Conservation (phyloP, 768 basidiomycete genomes). For the Phylloporus arenicola region DNA sequence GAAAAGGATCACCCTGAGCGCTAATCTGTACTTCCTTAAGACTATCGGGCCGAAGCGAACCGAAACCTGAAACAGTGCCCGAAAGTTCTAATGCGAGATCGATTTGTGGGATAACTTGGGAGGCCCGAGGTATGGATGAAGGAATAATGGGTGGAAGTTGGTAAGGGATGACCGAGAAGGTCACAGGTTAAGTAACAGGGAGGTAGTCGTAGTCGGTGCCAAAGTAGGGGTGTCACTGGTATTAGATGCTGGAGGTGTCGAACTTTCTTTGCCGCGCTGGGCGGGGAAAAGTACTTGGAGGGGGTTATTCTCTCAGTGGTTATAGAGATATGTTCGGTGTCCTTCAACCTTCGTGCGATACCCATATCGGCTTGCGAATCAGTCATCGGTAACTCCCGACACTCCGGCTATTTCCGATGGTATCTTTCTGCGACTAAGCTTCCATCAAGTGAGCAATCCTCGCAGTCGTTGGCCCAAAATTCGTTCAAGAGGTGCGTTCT, state of each 20-base stretch:
- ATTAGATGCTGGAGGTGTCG: slow-evolving; percentile 14
- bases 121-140: slow-evolving; percentile 16
- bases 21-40: not conserved
- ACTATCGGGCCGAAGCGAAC: slow-evolving; percentile 1
- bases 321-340: too few relatives aligned
- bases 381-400: not conserved
- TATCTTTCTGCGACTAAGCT: not conserved
- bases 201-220: slow-evolving; percentile 17
- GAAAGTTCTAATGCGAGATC: slow-evolving; percentile 24
- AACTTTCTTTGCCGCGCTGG: slow-evolving; percentile 1
- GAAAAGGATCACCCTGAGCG: not conserved
- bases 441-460: not conserved
- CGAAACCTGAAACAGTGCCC: slow-evolving; percentile 17
- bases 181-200: not conserved
- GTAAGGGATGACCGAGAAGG: slow-evolving; percentile 4
- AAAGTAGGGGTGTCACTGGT: slow-evolving; percentile 20
- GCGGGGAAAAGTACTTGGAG: not conserved
- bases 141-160: slow-evolving; percentile 10
- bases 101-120: slow-evolving; percentile 19
- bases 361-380: too few relatives aligned
- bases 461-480: slow-evolving; percentile 17
- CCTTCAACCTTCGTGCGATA: too few relatives aligned
- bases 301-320: too few relatives aligned
- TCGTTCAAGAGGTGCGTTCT: slow-evolving; percentile 27
- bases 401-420: slow-evolving; percentile 16